Evolutionary conservation across 768 basidiomycete species (phyloP).

Genomic region (Hypholoma fasciculare): DNA sequence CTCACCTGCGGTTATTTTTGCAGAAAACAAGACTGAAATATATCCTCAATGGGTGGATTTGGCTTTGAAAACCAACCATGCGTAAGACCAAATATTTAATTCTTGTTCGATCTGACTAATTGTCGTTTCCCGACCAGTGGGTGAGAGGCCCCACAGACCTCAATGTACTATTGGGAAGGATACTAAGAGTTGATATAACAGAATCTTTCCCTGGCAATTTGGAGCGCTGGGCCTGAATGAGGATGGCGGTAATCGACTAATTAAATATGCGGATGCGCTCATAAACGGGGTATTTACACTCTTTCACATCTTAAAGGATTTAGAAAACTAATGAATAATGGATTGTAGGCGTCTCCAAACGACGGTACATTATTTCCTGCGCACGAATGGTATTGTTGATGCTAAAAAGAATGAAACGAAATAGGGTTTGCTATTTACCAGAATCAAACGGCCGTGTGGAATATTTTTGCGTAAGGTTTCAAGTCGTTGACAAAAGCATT

Average conservation of each 20-base stretch:
- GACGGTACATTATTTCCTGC: constrained; percentile 36
- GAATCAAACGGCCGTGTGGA: constrained; percentile 52
- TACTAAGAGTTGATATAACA: constrained; percentile 9
- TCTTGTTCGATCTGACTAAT: neutral
- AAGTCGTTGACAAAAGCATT: neutral
- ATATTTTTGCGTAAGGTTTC: constrained; percentile 45
- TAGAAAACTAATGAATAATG: neutral
- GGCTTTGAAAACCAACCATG: constrained; percentile 50
- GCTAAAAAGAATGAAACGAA: neutral
- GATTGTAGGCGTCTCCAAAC: constrained; percentile 49
- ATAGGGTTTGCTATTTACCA: constrained; percentile 50
- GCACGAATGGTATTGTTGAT: neutral
- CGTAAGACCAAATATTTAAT: constrained; percentile 29
- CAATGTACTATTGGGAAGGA: too few species aligned
- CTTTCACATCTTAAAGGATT: too few species aligned
- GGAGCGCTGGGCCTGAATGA: constrained; percentile 50
- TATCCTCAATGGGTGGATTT: constrained; percentile 52
- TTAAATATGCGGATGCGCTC: constrained; percentile 56
- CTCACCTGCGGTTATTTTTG: neutral
- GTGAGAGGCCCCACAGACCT: too few species aligned
- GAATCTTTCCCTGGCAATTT: constrained; percentile 64
- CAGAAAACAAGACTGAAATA: constrained; percentile 49
- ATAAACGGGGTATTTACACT: constrained; percentile 37
- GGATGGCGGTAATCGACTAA: constrained; percentile 48
- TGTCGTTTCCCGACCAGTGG: too few species aligned